Conservation (phyloP, 257 asterid genomes). For the Agastache rugosa region DNA sequence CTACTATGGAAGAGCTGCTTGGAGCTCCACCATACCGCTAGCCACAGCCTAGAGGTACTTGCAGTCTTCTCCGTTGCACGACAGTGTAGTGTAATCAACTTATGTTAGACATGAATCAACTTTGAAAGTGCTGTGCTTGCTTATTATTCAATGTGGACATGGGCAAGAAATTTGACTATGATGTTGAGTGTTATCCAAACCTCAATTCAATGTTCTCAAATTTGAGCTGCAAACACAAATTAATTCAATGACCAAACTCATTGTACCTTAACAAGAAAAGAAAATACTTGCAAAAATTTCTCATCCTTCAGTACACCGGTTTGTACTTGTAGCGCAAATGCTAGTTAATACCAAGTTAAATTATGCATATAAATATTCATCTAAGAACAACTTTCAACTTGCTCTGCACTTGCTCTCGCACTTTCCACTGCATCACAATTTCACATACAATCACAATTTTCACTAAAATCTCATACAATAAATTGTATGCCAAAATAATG, state of each 20-base stretch:
- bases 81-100: too few species aligned
- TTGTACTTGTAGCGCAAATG: too few species aligned
- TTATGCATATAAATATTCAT: conserved; percentile 40
- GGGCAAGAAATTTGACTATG: background rate
- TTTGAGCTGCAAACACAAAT: background rate
- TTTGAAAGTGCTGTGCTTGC: too few species aligned
- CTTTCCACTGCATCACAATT: conserved; percentile 72
- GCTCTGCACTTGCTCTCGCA: conserved; percentile 84
- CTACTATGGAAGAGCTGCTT: conserved; percentile 63
- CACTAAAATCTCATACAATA: background rate
- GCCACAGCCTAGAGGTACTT: background rate
- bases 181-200: too few species aligned
- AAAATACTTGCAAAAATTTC: too few species aligned
- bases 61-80: background rate
- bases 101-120: too few species aligned
- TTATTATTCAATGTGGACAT: too few species aligned
- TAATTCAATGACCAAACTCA: background rate
- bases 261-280: too few species aligned
- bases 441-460: background rate
- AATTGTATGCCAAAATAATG: background rate
- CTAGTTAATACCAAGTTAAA: too few species aligned
- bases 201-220: background rate
- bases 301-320: too few species aligned
- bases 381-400: conserved; percentile 86
- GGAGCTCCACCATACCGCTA: conserved; percentile 78